Base-by-base conservation (phyloP, 2,329 filamentous ascomycete genomes). In the Talaromyces sp. region DNA sequence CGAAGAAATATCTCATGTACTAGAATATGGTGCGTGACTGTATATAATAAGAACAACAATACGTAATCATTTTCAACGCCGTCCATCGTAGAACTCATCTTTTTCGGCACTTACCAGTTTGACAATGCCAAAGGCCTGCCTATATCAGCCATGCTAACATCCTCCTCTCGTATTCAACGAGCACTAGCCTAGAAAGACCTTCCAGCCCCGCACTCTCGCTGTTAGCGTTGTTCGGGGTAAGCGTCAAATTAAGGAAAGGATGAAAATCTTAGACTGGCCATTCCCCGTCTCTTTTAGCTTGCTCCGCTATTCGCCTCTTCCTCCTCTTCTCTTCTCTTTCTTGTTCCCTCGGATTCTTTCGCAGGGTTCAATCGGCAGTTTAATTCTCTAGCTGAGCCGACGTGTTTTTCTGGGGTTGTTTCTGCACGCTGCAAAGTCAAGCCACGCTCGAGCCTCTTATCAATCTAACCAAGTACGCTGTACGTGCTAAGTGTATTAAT, bases 181-280 rank as follows among this genome's bases (percentile, higher is more conserved):
- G 45, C 45, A 24, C 45, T 47, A 47, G 35, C 35, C 13, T 3
- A 37, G 45, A 27, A 48, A 48, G 22, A 10, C 22, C 45, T 27
- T 27, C 43, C 43, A 56, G 56, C 56, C 56, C 56, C 56, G 56
- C 56, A 59, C 56, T 59, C 31, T 57, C 5, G 3, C 10, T 58
- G 11, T 58, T 58, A 58, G 56, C 56, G 56, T 58, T 58, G 33
- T 16, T 45, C 37, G 56, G 56, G 56, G 56, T 59, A 45, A 24
- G 22, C 39, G 33, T 33, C 27, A 56, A 56, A 37, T 52, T 33
- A 33, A 52, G 47, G 47, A 50, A 50, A 50, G 48, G 24, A 52
- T 52, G 24, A 33, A 27, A 50, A 50, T 31, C 47, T 50, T 50
- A 54, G 16, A 16, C 31, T 33, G 27, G 11, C 2, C 31, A 31